Conservation (phyloP, 371 early-diverging fungal species). For the Capniomyces stellatus region DNA sequence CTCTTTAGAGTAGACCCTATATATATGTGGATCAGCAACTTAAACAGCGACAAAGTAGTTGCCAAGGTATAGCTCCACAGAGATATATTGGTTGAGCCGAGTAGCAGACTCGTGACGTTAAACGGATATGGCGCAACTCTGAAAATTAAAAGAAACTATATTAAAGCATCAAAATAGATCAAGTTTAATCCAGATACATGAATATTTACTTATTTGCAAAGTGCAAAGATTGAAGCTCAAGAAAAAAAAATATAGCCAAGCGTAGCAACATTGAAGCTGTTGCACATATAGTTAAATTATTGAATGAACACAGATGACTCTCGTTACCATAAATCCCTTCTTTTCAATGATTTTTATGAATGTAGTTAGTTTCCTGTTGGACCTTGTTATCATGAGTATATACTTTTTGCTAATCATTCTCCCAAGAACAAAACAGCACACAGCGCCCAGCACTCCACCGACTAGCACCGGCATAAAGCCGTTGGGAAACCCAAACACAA, state of each 20-base stretch:
- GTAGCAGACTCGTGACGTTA: conserved; percentile 45
- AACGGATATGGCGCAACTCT: conserved; percentile 62
- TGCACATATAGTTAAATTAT: not conserved
- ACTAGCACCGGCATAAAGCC: conserved; percentile 19
- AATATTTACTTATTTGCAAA: no score
- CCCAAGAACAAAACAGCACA: conserved; percentile 37
- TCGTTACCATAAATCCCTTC: conserved; percentile 41
- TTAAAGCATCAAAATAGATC: no score
- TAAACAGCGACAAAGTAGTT: conserved; percentile 41
- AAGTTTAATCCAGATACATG: no score
- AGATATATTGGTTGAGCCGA: conserved; percentile 42
- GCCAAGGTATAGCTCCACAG: conserved; percentile 33
- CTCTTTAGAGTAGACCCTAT: conserved; percentile 36
- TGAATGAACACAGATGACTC: no score
- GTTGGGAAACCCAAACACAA: conserved; percentile 20
- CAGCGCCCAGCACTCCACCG: conserved; percentile 30
- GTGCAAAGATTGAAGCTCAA: not conserved
- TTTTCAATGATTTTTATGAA: conserved; percentile 44
- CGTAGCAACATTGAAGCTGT: not conserved
- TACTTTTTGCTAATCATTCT: conserved; percentile 31
- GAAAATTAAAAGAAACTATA: conserved; percentile 39
- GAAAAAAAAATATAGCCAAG: no score
- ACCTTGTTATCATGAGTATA: conserved; percentile 28
- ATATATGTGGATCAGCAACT: conserved; percentile 48
- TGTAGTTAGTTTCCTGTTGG: conserved; percentile 33